Evolutionary conservation across 23 red algal genomes (phyloP), one percentile per base, ranked within the genome.

Genomic region (Rhodosorus marinus): DNA sequence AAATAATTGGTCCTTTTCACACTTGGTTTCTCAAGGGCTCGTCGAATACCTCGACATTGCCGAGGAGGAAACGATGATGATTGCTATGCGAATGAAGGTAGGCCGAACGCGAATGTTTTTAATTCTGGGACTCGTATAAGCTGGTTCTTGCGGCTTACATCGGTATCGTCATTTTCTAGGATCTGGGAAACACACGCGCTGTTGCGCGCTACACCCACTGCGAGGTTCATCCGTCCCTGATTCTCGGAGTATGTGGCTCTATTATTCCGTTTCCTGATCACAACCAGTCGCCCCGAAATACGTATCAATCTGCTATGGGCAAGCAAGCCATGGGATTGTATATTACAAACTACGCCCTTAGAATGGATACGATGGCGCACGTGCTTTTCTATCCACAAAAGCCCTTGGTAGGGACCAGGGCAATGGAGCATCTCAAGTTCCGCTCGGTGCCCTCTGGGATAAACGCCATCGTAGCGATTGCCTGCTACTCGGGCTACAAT

Each of bases 241-340:
- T 98, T 46, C 59, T 98, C 8, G 90, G 90, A 28, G 90, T 98
- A 4, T 98, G 90, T 67, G 90, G 62, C n/a, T 98, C 90, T 20
- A 98, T 98, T 51, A 98, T 98, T 31, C 90, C 90, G 1, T 98
- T 98, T 47, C 90, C 90, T 2, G 90, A 98, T 53, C 90, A 98
- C 56, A 98, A 98, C 50, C 90, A 98, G 66, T 81, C 72, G 27
- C 90, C 90, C 35, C 90, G 90, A 31, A 98, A 98, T 47, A 98
- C 90, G 21, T 98, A 98, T 53, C 90, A 98, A 54, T 74, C 90
- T 26, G 90, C 90, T 5, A 98, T 98, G 90, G 90, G 90, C 33
- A 98, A 98, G 56, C 90, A 98, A 46, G 90, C 90, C 0, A 98
- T 98, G 90, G 90, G 90, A 56, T 73, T 98, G 5, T 98, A 98